These are phyloP conservation scores for Vigna radiata DNA, from an alignment of 306 rosid genomes.

Conservation along the genomic window DNA sequence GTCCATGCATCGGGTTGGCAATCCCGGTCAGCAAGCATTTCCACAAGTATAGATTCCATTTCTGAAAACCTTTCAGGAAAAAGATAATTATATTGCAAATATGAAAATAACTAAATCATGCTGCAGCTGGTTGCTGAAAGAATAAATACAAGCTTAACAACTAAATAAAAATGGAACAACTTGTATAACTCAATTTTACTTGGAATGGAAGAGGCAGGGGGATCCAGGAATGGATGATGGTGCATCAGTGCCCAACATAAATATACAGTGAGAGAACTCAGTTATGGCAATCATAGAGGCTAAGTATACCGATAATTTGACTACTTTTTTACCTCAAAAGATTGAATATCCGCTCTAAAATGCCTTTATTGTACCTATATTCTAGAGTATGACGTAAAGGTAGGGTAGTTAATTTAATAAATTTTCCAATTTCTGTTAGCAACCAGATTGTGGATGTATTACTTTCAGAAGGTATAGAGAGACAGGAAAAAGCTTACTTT, in stretches of 20 bases:
- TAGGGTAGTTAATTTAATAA: conserved; percentile 24
- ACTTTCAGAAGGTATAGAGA: conserved; percentile 36
- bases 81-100: conserved; percentile 40
- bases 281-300: conserved; percentile 8
- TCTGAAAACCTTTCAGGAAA: conserved; percentile 72
- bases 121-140: conserved; percentile 48
- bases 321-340: conserved; percentile 20
- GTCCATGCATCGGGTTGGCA: conserved; percentile 94
- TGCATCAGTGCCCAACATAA: background rate
- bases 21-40: conserved; percentile 69
- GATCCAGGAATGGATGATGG: conserved; percentile 20
- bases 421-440: conserved; percentile 38
- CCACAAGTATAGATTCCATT: conserved; percentile 82
- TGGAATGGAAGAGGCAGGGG: conserved; percentile 12
- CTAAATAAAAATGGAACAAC: background rate
- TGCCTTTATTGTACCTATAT: conserved; percentile 4
- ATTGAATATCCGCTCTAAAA: background rate
- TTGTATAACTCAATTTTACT: conserved; percentile 20
- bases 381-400: conserved; percentile 21
- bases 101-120: conserved; percentile 34
- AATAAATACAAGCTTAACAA: conserved; percentile 11
- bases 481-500: conserved; percentile 58
- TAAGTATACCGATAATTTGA: background rate
- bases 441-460: conserved; percentile 49
- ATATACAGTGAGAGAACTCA: conserved; percentile 17